A percentile compares a stretch with the other conserved stretches of the same genome.
phyloP scores from a whole-genome alignment of 140 eudicot species.

The Cichorium intybus region DNA sequence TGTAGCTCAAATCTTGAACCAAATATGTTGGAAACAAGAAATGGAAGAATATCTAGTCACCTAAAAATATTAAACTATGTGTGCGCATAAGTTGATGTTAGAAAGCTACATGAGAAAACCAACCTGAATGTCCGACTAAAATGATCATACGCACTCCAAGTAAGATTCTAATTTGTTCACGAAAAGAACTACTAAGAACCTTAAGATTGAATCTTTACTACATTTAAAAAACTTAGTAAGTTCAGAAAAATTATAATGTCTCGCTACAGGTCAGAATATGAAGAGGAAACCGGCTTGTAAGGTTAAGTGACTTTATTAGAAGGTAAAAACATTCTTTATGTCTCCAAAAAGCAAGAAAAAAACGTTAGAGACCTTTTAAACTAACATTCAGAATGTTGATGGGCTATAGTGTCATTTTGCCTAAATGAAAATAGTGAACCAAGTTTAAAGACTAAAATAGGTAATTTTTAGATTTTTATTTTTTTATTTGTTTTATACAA shows the following conservation, averaged over 20 bases:
- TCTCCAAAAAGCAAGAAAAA: too few species aligned
- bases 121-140: not conserved
- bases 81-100: not conserved
- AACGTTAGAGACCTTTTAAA: too few species aligned
- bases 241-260: too few species aligned
- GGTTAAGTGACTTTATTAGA: too few species aligned
- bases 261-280: too few species aligned
- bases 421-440: too few species aligned
- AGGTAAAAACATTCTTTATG: too few species aligned
- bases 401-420: too few species aligned
- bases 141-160: conserved; percentile 4
- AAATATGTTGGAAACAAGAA: not conserved
- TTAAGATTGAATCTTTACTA: not conserved
- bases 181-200: not conserved
- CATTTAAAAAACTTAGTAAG: not conserved
- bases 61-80: not conserved
- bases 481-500: not conserved
- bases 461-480: too few species aligned
- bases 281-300: not conserved
- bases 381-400: too few species aligned
- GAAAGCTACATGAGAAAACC: not conserved
- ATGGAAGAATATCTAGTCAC: conserved; percentile 5
- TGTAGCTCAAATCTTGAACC: not conserved
- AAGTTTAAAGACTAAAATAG: too few species aligned
- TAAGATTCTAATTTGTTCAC: conserved; percentile 16